phyloP scores from a whole-genome alignment of 1,139 yeast genomes.

The Lodderomyces theae region DNA sequence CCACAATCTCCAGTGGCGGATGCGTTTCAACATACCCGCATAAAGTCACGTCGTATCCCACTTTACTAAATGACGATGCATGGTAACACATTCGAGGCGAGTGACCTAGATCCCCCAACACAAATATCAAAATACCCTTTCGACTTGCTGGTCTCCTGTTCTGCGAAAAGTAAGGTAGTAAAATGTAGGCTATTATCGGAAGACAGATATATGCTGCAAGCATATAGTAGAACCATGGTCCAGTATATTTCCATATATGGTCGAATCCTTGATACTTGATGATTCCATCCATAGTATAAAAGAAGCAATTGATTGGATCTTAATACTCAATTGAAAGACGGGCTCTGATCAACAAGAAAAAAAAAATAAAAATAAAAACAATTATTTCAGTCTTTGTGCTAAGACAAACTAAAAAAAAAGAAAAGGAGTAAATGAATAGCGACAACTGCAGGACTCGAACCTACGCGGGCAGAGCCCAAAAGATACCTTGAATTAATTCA shows the following conservation, averaged over 20 bases:
- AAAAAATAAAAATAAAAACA: no score
- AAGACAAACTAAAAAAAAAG: not conserved
- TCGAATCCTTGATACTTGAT: conserved; percentile 27
- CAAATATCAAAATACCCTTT: conserved; percentile 63
- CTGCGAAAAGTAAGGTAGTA: conserved; percentile 30
- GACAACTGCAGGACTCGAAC: conserved; percentile 9
- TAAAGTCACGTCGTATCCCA: conserved; percentile 72
- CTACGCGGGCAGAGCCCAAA: conserved; percentile 9
- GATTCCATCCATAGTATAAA: conserved; percentile 7
- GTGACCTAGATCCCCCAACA: conserved; percentile 90
- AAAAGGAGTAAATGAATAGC: no score
- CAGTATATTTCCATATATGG: conserved; percentile 27
- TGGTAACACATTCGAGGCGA: conserved; percentile 96
- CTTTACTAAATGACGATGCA: conserved; percentile 69
- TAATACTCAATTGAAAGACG: no score
- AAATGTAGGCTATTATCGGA: conserved; percentile 35
- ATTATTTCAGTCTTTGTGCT: not conserved
- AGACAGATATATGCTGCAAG: conserved; percentile 33
- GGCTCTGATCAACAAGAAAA: no score
- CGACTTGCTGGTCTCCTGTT: conserved; percentile 17
- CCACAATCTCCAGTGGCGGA: conserved; percentile 50
- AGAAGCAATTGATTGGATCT: not conserved
- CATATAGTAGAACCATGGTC: conserved; percentile 41
- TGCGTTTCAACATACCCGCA: conserved; percentile 77
- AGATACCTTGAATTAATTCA: conserved; percentile 7